Conservation (phyloP, 345 rosid genomes). For the Gossypium longicalyx region DNA sequence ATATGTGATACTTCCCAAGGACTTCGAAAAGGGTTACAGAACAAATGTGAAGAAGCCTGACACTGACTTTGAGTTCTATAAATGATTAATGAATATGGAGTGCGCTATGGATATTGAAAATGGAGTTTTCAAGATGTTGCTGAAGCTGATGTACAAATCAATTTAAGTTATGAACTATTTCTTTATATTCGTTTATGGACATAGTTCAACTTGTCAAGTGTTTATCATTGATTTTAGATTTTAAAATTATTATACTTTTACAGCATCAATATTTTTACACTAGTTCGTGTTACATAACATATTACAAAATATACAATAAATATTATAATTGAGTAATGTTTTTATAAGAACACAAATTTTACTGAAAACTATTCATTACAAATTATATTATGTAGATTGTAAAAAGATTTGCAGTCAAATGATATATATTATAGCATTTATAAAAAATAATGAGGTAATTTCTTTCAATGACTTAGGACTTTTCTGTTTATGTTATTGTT, state of each 20-base stretch:
- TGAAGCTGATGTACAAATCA: background rate
- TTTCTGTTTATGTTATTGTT: too few species aligned
- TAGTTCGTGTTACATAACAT: too few species aligned
- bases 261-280: background rate
- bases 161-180: background rate
- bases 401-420: too few species aligned
- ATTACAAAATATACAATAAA: too few species aligned
- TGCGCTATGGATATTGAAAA: background rate
- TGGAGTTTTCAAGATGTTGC: background rate
- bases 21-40: slow-evolving; percentile 93
- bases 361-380: too few species aligned
- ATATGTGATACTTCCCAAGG: slow-evolving; percentile 90
- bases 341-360: too few species aligned
- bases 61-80: slow-evolving; percentile 93
- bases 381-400: too few species aligned
- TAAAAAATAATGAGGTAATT: too few species aligned
- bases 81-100: slow-evolving; percentile 29
- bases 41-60: slow-evolving; percentile 96
- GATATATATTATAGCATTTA: too few species aligned
- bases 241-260: background rate
- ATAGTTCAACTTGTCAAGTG: background rate
- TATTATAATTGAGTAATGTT: too few species aligned
- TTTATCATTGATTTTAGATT: background rate
- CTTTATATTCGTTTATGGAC: background rate
- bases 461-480: too few species aligned